A percentile compares a stretch with the other conserved stretches of the same genome.
Conservation (phyloP, 306 rosid species). For the Argentina anserina region DNA sequence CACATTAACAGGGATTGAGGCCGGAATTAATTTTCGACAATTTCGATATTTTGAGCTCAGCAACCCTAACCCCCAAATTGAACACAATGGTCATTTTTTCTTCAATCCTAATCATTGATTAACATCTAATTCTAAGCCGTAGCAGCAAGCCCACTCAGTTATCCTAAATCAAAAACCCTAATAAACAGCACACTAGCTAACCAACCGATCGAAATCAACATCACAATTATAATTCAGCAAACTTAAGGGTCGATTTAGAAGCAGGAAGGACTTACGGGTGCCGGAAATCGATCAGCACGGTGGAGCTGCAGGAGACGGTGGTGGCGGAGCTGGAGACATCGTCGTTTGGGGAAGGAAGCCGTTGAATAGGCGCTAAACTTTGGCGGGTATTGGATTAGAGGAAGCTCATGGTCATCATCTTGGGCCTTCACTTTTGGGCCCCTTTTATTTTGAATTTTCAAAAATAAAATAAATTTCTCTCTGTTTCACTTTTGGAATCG, state of each 20-base stretch:
- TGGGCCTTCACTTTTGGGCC: neutral
- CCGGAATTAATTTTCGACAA: neutral
- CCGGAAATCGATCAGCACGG: neutral
- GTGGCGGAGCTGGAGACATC: neutral
- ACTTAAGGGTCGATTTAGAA: neutral
- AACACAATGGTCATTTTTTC: neutral
- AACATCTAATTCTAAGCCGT: neutral
- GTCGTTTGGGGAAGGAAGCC: neutral
- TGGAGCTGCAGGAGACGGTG: neutral
- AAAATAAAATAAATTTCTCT: too few relatives aligned
- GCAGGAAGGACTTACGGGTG: neutral
- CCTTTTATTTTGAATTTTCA: too few relatives aligned
- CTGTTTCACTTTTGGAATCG: too few relatives aligned
- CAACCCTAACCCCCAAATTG: neutral
- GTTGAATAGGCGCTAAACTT: neutral
- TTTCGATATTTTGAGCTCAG: neutral
- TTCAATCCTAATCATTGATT: neutral
- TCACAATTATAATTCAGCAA: neutral
- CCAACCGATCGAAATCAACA: neutral
- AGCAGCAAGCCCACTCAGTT: neutral
- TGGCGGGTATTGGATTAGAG: slow-evolving; percentile 1
- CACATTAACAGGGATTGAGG: neutral
- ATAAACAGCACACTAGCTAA: neutral
- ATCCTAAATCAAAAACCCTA: neutral
- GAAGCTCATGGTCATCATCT: neutral